Conservation (phyloP, 2,329 filamentous ascomycete species). For the Eutypa lata region DNA sequence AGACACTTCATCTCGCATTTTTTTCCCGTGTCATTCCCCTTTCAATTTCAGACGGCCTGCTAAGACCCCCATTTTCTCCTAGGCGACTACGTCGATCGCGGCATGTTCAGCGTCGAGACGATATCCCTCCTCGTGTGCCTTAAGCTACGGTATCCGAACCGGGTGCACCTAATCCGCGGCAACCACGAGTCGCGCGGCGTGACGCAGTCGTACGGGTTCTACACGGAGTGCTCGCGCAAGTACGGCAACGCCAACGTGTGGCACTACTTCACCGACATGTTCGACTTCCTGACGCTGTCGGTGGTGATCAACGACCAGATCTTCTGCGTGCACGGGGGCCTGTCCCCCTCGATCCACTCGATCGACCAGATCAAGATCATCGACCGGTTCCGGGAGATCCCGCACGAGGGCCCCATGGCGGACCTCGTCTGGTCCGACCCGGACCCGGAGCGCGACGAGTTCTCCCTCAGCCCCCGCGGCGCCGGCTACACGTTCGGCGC, state of each 20-base stretch:
- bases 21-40: neutral
- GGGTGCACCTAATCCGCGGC: conserved; percentile 92
- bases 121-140: conserved; percentile 97
- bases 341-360: conserved; percentile 89
- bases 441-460: conserved; percentile 95
- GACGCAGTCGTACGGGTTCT: conserved; percentile 98
- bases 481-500: conserved; percentile 97
- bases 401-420: conserved; percentile 99
- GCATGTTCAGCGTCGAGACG: conserved; percentile 97
- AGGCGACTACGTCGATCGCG: conserved; percentile 98
- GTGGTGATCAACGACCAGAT: conserved; percentile 99
- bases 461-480: conserved; percentile 87
- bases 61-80: conserved; percentile 8
- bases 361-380: conserved; percentile 99
- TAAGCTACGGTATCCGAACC: conserved; percentile 92
- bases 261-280: conserved; percentile 99
- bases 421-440: conserved; percentile 98
- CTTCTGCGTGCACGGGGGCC: conserved; percentile 93
- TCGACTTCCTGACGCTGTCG: conserved; percentile 93
- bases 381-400: conserved; percentile 96
- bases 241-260: conserved; percentile 98
- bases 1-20: too few species aligned
- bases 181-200: conserved; percentile 98
- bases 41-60: conserved; percentile 3
- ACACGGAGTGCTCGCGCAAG: conserved; percentile 95